Evolutionary conservation across 148 eudicot species (phyloP).

Genomic region (Rhododendron simsii): DNA sequence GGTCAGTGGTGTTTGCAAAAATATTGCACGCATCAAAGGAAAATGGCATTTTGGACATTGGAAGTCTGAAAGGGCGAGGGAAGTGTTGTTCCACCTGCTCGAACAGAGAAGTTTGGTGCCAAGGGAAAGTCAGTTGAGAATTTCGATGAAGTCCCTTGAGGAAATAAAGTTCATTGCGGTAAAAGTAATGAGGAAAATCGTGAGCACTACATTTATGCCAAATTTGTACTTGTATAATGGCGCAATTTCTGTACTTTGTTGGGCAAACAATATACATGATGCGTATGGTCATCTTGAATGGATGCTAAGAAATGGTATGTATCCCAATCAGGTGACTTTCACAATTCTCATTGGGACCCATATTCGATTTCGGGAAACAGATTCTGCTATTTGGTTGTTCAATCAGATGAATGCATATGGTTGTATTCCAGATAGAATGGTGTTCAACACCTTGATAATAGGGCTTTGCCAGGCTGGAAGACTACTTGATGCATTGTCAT

Average conservation of each 20-base stretch:
- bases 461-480: slow-evolving; percentile 39
- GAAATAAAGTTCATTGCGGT: slow-evolving; percentile 22
- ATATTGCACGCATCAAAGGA: neutral
- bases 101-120: slow-evolving; percentile 16
- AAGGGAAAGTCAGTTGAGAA: slow-evolving; percentile 1
- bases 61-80: slow-evolving; percentile 16
- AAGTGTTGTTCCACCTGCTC: slow-evolving; percentile 29
- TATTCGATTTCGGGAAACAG: slow-evolving; percentile 26
- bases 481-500: slow-evolving; percentile 34
- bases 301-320: slow-evolving; percentile 32
- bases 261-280: slow-evolving; percentile 25
- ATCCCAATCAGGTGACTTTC: slow-evolving; percentile 41
- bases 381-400: slow-evolving; percentile 30
- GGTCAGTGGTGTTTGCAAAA: slow-evolving; percentile 37
- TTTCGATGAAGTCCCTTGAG: slow-evolving; percentile 16
- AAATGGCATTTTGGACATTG: slow-evolving; percentile 14
- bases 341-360: slow-evolving; percentile 42
- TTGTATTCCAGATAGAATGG: slow-evolving; percentile 26
- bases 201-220: slow-evolving; percentile 18
- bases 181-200: slow-evolving; percentile 16
- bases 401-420: slow-evolving; percentile 32
- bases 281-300: slow-evolving; percentile 30
- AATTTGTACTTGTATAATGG: slow-evolving; percentile 36
- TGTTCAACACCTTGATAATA: slow-evolving; percentile 29
- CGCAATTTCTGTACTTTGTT: slow-evolving; percentile 35